Evolutionary conservation across 352 stramenopile genomes (phyloP).

Genomic region (Blastocystis sp.): DNA sequence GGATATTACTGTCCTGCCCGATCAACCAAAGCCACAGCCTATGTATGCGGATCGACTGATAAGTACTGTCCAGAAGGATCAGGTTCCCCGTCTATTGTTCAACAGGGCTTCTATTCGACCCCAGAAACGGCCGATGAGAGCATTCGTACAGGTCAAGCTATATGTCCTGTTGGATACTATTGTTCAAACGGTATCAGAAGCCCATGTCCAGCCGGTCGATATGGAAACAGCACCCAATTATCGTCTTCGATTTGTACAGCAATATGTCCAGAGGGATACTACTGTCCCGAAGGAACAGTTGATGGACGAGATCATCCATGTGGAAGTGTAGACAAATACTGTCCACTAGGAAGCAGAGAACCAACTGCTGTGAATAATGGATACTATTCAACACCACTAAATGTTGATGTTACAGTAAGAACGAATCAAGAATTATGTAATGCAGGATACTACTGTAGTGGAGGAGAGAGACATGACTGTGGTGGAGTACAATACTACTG

Average conservation of each 20-base stretch:
- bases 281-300: neutral
- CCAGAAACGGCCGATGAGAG: neutral
- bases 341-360: neutral
- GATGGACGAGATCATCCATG: neutral
- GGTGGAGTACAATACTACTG: neutral
- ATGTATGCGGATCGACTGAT: neutral
- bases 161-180: constrained; percentile 1
- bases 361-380: neutral
- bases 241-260: neutral
- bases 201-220: constrained; percentile 1
- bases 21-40: neutral
- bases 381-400: neutral
- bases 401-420: neutral
- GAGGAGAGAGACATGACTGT: neutral
- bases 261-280: constrained; percentile 27
- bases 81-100: neutral
- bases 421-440: neutral
- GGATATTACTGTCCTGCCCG: constrained; percentile 41
- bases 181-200: neutral
- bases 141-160: neutral
- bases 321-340: constrained; percentile 19
- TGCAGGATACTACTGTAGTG: neutral
- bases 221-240: neutral
- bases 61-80: neutral
- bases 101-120: neutral